These are phyloP conservation scores for Maudiozyma barnettii DNA, from an alignment of 805 yeast species.

Conservation along the genomic window DNA sequence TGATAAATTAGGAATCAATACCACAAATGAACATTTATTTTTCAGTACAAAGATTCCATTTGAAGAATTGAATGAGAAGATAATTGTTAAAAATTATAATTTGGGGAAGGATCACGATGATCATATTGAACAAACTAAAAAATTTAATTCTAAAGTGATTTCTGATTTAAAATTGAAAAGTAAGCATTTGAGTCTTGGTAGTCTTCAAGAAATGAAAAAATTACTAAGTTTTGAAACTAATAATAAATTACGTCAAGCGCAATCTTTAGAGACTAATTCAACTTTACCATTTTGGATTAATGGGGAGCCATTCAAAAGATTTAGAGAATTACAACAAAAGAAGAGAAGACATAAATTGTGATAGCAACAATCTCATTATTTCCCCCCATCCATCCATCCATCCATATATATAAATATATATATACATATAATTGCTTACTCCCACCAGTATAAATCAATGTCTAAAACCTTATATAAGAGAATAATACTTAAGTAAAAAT, in stretches of 20 bases:
- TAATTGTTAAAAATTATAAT: constrained; percentile 49
- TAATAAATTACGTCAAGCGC: constrained; percentile 8
- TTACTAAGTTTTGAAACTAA: constrained; percentile 8
- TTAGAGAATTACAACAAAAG: constrained; percentile 10
- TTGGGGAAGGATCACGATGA: constrained; percentile 17
- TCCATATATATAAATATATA: too few species aligned
- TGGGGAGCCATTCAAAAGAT: constrained; percentile 20
- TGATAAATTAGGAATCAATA: constrained; percentile 61
- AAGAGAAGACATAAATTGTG: constrained; percentile 13
- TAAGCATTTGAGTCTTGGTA: constrained; percentile 27
- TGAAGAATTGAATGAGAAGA: constrained; percentile 47
- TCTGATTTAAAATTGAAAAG: constrained; percentile 31
- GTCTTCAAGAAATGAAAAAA: constrained; percentile 36
- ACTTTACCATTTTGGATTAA: constrained; percentile 22
- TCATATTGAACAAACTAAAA: constrained; percentile 24
- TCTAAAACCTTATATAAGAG: too few species aligned
- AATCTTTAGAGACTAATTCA: constrained; percentile 12
- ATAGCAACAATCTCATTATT: too few species aligned
- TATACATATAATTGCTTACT: too few species aligned
- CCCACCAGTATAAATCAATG: too few species aligned
- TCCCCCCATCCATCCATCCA: too few species aligned
- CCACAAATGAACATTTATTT: constrained; percentile 63
- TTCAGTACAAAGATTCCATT: constrained; percentile 57
- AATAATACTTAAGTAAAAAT: too few species aligned
- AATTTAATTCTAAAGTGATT: constrained; percentile 38